Base-by-base conservation (phyloP, 208 protist species). In the Trypanosomatidae sp. region DNA sequence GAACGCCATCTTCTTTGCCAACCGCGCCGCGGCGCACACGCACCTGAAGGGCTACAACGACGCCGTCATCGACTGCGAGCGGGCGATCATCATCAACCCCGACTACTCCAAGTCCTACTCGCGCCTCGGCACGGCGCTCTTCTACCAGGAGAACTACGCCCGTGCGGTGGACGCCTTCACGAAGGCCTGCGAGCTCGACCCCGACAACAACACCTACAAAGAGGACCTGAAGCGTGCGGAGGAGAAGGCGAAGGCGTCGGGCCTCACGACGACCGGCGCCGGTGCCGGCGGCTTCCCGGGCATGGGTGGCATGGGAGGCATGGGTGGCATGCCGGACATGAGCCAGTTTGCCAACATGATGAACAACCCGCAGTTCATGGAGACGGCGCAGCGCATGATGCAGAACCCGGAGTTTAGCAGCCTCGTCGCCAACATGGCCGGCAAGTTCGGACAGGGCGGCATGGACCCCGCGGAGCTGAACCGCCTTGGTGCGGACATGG, bases 301-400 rank as follows among this genome's bases (percentile, higher is more conserved):
- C 49, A 79, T 79, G 64, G 84, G 72, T 43, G 84, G 80, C 62
- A 79, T 89, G n/a, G n/a, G n/a, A n/a, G n/a, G n/a, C n/a, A 73
- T 91, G 65, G 84, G 74, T 33, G 88, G 89, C 28, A 89, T 94
- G 81, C 88, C 88, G 22, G 90, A 96, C 76, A 86, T 96, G 73
- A 80, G 85, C 67, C 83, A 92, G 70, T 82, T 98, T 46, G 66
- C 85, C 17, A 82, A 79, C 69, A 92, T 97, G 87, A 93, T 96
- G 90, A 88, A 84, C 80, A 98, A 97, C 79, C 94, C 94, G n/a
- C 84, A 96, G 80, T 95, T 98, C 81, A 87, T 97, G 85, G 84
- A 96, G 75, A 91, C 89, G 50, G 86, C 91, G 52, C 84, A 92
- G 76, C 82, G 83, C 49, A 92, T 97, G 86, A 96, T 98, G 94